phyloP scores from a whole-genome alignment of 495 filamentous ascomycete species.

The Usnea hakonensis region DNA sequence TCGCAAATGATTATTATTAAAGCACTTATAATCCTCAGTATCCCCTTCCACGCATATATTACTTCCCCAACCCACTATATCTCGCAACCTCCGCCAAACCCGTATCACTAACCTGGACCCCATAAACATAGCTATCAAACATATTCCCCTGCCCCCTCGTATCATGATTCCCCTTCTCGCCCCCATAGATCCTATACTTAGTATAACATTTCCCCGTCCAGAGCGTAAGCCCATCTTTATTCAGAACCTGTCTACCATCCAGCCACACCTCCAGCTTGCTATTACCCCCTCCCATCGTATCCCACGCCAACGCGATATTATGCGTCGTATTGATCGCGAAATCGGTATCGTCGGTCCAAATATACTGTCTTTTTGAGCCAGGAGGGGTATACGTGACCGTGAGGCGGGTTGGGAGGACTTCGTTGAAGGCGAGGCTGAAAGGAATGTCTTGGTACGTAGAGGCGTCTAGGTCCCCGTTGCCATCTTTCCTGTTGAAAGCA shows the following conservation, averaged over 20 bases:
- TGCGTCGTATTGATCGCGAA: slow-evolving; percentile 13
- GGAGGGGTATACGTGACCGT: slow-evolving; percentile 27
- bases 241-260: slow-evolving; percentile 22
- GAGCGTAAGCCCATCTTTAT: slow-evolving; percentile 21
- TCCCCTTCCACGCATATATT: not conserved
- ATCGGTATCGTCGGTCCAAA: slow-evolving; percentile 24
- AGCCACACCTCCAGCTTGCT: slow-evolving; percentile 25
- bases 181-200: slow-evolving; percentile 31
- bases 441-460: slow-evolving; percentile 28
- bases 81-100: slow-evolving; percentile 22
- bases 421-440: slow-evolving; percentile 25
- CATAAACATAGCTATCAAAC: slow-evolving; percentile 22
- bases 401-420: slow-evolving; percentile 16
- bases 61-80: slow-evolving; percentile 20
- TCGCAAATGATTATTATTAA: too few relatives aligned
- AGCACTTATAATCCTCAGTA: too few relatives aligned
- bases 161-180: slow-evolving; percentile 22
- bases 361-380: slow-evolving; percentile 13
- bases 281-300: slow-evolving; percentile 26
- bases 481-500: slow-evolving; percentile 8
- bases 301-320: slow-evolving; percentile 27
- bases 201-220: slow-evolving; percentile 28
- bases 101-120: slow-evolving; percentile 28
- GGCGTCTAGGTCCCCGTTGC: slow-evolving; percentile 17
- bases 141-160: slow-evolving; percentile 18